These are phyloP conservation scores for Phtheirospermum japonicum DNA, from an alignment of 257 asterid genomes.

Conservation along the genomic window DNA sequence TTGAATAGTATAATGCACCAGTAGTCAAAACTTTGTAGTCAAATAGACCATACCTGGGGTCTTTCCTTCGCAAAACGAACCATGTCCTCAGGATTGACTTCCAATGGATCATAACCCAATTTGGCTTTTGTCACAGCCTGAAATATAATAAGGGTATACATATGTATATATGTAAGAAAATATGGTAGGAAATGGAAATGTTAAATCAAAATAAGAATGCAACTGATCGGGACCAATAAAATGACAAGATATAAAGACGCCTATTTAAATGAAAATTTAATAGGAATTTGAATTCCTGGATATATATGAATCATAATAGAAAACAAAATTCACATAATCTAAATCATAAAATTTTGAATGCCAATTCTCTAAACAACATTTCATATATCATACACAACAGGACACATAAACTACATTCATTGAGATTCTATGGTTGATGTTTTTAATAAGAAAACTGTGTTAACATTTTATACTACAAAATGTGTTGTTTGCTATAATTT, in stretches of 20 bases:
- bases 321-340: not conserved
- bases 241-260: constrained; percentile 10
- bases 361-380: not conserved
- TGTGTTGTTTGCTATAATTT: not conserved
- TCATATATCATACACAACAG: not conserved
- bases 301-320: not conserved
- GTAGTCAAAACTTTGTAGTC: constrained; percentile 6
- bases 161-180: constrained; percentile 5
- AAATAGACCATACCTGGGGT: constrained; percentile 73
- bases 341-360: not conserved
- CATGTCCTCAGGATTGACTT: constrained; percentile 99
- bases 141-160: constrained; percentile 16
- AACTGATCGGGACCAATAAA: constrained; percentile 16
- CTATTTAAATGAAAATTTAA: constrained; percentile 10
- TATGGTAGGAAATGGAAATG: constrained; percentile 17
- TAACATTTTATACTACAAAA: not conserved
- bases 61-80: constrained; percentile 94
- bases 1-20: constrained; percentile 21
- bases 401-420: not conserved
- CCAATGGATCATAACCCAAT: constrained; percentile 94
- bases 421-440: not conserved
- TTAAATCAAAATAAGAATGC: constrained; percentile 16
- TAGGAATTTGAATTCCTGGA: constrained; percentile 17
- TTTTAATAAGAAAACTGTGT: not conserved
- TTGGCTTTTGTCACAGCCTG: constrained; percentile 99